Evolutionary conservation across 352 stramenopile genomes (phyloP).

Genomic region (Elongisporangium anandrum): DNA sequence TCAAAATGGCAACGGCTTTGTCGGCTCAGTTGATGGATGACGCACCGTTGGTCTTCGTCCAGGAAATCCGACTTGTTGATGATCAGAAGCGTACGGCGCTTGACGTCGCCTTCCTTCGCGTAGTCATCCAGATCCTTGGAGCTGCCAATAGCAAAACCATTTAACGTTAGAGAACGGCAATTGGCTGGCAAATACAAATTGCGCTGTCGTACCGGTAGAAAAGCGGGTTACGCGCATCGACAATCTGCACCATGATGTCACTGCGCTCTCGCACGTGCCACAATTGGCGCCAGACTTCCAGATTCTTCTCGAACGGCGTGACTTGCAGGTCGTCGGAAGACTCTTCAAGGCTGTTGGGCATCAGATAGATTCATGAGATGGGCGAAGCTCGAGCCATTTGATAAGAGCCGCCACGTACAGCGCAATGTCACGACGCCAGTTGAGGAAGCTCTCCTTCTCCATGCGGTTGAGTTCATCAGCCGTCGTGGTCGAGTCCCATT

Average conservation of each 20-base stretch:
- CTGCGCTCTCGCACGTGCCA: conserved; percentile 98
- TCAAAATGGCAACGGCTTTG: background rate
- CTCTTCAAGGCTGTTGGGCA: conserved; percentile 50
- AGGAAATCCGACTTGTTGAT: conserved; percentile 99
- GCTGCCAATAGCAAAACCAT: conserved; percentile 24
- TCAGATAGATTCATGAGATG: conserved; percentile 10
- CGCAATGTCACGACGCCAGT: conserved; percentile 97
- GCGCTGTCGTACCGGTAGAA: conserved; percentile 88
- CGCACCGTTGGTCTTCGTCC: conserved; percentile 84
- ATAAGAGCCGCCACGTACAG: conserved; percentile 30
- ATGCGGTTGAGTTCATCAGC: conserved; percentile 92
- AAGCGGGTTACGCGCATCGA: conserved; percentile 97
- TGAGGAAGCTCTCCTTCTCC: conserved; percentile 98
- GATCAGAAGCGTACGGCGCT: conserved; percentile 93
- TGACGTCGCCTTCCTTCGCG: conserved; percentile 87
- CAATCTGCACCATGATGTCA: conserved; percentile 97
- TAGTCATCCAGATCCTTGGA: conserved; percentile 95
- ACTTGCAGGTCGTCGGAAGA: conserved; percentile 85
- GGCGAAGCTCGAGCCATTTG: background rate
- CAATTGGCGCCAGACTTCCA: conserved; percentile 99
- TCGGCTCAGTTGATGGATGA: background rate
- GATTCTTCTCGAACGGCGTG: conserved; percentile 99
- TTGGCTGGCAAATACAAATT: background rate
- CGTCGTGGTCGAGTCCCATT: conserved; percentile 95
- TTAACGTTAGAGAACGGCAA: background rate